phyloP scores from a whole-genome alignment of 1,284 basidiomycete species.

The Heterobasidion annosum region DNA sequence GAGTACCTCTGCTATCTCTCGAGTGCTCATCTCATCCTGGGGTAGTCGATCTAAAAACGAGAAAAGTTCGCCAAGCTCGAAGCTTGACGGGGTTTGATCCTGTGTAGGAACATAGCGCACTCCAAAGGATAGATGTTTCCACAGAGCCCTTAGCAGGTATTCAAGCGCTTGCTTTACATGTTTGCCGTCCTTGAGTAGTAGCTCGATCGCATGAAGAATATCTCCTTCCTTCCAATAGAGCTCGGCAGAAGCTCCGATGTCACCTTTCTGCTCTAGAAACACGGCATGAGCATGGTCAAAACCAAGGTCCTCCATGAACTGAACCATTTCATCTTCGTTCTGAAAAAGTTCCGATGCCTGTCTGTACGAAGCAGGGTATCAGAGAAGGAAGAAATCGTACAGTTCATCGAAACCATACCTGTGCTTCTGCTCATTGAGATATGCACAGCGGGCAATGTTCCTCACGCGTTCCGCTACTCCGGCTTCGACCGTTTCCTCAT shows the following conservation, averaged over 20 bases:
- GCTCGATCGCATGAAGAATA: conserved; percentile 34
- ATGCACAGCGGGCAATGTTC: conserved; percentile 40
- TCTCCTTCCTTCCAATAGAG: conserved; percentile 44
- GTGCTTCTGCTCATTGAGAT: conserved; percentile 33
- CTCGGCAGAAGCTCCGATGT: conserved; percentile 43
- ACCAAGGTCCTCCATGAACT: conserved; percentile 48
- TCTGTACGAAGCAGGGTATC: conserved; percentile 19
- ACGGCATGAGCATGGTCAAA: conserved; percentile 40
- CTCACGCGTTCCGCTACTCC: conserved; percentile 31
- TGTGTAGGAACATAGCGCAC: neutral
- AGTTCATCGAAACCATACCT: conserved; percentile 25
- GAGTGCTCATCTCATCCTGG: neutral
- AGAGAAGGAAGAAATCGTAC: neutral
- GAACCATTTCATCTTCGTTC: conserved; percentile 40
- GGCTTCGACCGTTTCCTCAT: conserved; percentile 23
- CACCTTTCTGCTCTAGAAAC: conserved; percentile 36
- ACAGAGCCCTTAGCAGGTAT: neutral
- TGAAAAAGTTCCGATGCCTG: conserved; percentile 40
- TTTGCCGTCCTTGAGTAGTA: conserved; percentile 29
- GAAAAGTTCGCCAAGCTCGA: neutral
- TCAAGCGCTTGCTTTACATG: neutral
- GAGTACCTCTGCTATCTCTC: neutral
- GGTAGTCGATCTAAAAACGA: neutral
- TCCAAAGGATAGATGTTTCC: neutral
- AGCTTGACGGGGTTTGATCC: neutral